Evolutionary conservation across 257 asterid species (phyloP), one percentile per base, ranked within the genome.

Genomic region (Mentha longifolia): DNA sequence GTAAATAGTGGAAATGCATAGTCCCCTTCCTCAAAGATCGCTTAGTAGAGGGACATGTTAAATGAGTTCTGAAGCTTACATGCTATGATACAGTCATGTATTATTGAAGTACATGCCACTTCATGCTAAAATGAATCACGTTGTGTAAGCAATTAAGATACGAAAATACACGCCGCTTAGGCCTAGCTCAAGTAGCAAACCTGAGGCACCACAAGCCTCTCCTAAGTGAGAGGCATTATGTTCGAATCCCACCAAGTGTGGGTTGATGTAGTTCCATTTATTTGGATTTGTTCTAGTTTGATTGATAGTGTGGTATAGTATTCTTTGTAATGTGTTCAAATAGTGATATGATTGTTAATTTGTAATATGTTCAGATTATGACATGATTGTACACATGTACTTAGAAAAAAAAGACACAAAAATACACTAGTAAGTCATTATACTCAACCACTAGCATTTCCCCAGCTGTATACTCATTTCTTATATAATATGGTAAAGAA

Each of bases 1-100:
- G 22, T 50, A 30, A 47, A 14, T n/a, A n/a, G 17, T 16, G 16
- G 30, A 69, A 39, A n/a, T 22, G 19, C 33, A 14, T 7, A 13
- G 5, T n/a, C 25, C 16, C 14, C 19, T 42, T 69, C 35, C 35
- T 55, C 46, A 57, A 67, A 20, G 17, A 19, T 56, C 5, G 7
- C 19, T 25, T 55, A 56, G 13, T 60, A 50, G 13, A 12, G 11
- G 30, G 16, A 70, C 68, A 3, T 5, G 59, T 2, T n/a, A 58
- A 31, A 43, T 12, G 30, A 31, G 67, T 30, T 59, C 41, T 11
- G 61, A 52, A 49, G 35, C 45, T 51, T 17, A 33, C 30, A 30
- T 25, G 35, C 35, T 41, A 42, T 60, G 76, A 10, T 39, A 57
- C 28, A 54, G 9, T 25, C n/a, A 51, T 51, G 30, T 67, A 39